phyloP scores from a whole-genome alignment of 345 rosid genomes.

The Rhodomyrtus tomentosa region DNA sequence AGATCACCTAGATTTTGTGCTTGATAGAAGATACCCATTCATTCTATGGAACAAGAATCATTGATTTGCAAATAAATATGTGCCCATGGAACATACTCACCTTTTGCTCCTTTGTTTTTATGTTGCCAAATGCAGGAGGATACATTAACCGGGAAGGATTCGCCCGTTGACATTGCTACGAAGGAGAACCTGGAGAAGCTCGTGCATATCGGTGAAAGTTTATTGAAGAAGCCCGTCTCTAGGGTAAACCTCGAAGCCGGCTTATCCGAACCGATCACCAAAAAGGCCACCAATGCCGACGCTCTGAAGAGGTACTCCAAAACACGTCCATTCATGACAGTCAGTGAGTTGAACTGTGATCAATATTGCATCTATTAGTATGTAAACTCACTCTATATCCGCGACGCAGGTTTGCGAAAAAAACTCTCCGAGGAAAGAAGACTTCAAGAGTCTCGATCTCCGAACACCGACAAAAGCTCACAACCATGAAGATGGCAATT shows the following conservation, averaged over 20 bases:
- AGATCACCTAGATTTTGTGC: neutral
- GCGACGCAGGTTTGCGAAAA: neutral
- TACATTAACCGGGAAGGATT: neutral
- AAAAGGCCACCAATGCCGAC: neutral
- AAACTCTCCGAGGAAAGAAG: neutral
- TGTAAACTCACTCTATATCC: neutral
- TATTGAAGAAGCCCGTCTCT: neutral
- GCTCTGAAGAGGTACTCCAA: neutral
- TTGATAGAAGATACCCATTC: neutral
- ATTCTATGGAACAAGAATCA: neutral
- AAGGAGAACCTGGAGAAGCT: neutral
- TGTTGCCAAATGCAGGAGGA: neutral
- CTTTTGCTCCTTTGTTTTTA: neutral
- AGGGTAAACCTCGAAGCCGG: neutral
- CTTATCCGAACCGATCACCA: neutral
- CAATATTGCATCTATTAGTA: neutral
- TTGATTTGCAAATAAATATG: neutral
- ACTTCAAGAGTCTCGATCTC: neutral
- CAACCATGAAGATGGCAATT: neutral
- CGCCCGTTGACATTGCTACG: neutral
- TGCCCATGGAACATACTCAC: neutral
- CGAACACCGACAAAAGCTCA: neutral
- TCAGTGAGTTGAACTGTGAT: neutral
- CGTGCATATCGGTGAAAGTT: neutral
- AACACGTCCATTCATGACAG: neutral